Base-by-base conservation (phyloP, 2,329 filamentous ascomycete species). In the Fusarium penzigii region DNA sequence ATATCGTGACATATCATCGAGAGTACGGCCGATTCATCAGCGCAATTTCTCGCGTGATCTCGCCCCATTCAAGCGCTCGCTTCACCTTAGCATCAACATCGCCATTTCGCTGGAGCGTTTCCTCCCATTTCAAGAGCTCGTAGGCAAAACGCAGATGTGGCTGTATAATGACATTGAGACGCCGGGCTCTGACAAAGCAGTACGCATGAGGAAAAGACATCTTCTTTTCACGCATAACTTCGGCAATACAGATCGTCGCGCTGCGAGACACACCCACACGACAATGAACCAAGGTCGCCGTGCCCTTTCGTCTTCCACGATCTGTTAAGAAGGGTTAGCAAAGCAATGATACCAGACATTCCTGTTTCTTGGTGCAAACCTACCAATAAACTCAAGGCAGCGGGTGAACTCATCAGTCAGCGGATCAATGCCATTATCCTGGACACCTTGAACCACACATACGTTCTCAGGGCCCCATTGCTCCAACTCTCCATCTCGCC, bases 161-260 rank as follows among this genome's bases (percentile, higher is more conserved):
- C 70, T 99, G 94, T 58, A 99, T 97, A 58, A 99, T 99, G 47
- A 99, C 94, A 67, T 99, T 99, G 44, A 99, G 78, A 55, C 94
- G 82, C 48, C 94, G 84, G 17, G 94, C 94, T 32, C 94, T 87
- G 38, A 99, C 94, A 70, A 93, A 97, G 71, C 94, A 97, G 72
- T 99, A 99, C 53, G 94, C 94, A 49, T 90, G 83, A 12, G 94
- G 92, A 64, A 97, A 93, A 1, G 91, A 94, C 59, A 97, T 75
- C 17, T 84, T 80, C 63, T 91, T 73, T 25, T 87, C 80, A 36
- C 87, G 86, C 94, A 99, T 99, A 36, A 97, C 91, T 72, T 97
- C 92, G n/a, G 94, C 94, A 65, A 99, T 99, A 70, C 94, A 97
- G 56, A 99, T 97, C 2, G 93, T 99, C 12, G 94, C 94, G 57